phyloP scores from a whole-genome alignment of 179 eudicot genomes.

The Carnegiea gigantea region DNA sequence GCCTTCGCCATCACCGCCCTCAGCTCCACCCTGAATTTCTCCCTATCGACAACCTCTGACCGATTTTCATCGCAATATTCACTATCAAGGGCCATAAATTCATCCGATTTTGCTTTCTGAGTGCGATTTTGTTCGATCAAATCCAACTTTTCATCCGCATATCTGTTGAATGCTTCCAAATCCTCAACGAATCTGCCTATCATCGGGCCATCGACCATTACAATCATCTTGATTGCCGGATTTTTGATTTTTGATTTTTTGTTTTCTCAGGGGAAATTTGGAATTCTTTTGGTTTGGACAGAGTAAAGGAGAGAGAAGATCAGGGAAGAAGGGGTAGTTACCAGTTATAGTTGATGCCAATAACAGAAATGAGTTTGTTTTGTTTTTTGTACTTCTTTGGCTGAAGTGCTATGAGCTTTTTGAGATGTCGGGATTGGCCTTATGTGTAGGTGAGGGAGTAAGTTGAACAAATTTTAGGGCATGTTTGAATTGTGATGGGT shows the following conservation, averaged over 20 bases:
- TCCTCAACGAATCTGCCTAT: conserved; percentile 3
- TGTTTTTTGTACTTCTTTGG: too few relatives aligned
- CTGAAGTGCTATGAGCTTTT: too few relatives aligned
- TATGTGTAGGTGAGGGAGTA: too few relatives aligned
- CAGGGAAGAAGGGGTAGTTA: too few relatives aligned
- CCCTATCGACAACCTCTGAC: not conserved
- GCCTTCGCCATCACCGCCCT: not conserved
- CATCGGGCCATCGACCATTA: conserved; percentile 7
- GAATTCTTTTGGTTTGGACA: not conserved
- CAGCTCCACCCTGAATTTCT: conserved; percentile 2
- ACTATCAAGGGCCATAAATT: not conserved
- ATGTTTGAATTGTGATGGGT: too few relatives aligned
- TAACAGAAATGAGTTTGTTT: too few relatives aligned
- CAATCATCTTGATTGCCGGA: not conserved
- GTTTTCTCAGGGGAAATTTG: not conserved
- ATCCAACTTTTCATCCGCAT: not conserved
- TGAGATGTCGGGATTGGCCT: too few relatives aligned
- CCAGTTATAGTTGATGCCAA: too few relatives aligned
- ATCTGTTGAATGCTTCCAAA: conserved; percentile 1
- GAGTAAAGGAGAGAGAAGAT: not conserved
- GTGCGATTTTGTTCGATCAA: not conserved
- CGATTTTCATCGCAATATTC: not conserved
- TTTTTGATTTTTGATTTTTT: not conserved
- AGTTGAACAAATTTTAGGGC: too few relatives aligned
- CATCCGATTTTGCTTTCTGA: not conserved